A percentile compares a stretch with the other conserved stretches of the same genome.
phyloP scores from a whole-genome alignment of 768 basidiomycete genomes.

The Hygrocybe punicea region DNA sequence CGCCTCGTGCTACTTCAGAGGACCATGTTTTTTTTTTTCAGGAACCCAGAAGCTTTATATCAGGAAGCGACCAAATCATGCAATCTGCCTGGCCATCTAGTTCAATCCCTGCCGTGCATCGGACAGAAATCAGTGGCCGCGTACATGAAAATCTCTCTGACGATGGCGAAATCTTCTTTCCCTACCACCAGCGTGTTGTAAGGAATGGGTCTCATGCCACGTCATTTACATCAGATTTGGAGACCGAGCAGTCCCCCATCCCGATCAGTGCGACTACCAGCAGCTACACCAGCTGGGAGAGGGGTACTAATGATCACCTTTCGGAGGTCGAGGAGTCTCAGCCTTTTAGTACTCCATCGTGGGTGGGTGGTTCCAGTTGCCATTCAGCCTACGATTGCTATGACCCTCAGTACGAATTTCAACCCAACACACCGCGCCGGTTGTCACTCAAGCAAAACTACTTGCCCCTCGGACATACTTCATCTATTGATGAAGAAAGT shows the following conservation, averaged over 20 bases:
- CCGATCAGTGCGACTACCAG: neutral
- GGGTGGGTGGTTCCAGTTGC: neutral
- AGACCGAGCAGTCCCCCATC: neutral
- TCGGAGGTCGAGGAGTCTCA: neutral
- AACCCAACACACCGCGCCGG: neutral
- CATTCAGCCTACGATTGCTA: no score
- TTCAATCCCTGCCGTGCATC: constrained; percentile 35
- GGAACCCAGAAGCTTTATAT: neutral
- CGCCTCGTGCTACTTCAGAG: neutral
- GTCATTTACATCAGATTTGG: neutral
- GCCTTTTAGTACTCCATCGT: neutral
- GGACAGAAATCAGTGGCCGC: constrained; percentile 16
- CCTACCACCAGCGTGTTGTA: neutral
- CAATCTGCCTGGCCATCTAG: constrained; percentile 16
- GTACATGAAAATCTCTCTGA: constrained; percentile 1
- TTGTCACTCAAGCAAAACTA: no score
- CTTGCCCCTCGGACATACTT: no score
- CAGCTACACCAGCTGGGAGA: neutral
- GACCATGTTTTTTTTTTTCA: neutral
- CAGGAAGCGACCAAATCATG: neutral
- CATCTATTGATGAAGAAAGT: no score
- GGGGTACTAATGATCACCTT: neutral
- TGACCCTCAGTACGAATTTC: neutral
- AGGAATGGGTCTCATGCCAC: neutral
- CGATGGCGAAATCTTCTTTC: neutral